Evolutionary conservation across 2,329 filamentous ascomycete species (phyloP), one percentile per base, ranked within the genome.

Genomic region (Alternaria sp.): DNA sequence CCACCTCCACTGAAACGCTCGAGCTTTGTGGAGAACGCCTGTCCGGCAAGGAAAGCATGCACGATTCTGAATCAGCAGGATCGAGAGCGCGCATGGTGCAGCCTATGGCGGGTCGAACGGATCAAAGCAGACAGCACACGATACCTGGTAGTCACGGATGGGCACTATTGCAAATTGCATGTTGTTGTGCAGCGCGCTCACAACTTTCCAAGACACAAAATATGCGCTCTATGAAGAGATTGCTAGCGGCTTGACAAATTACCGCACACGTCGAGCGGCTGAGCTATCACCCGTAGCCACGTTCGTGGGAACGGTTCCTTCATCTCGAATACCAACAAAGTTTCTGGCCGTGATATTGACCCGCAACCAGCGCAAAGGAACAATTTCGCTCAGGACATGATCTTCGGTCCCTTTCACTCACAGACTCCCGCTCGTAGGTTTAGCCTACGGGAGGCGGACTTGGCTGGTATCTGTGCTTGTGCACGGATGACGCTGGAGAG

Each of bases 381-480:
- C 54, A 67, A 68, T 70, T 67, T 74, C 63, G 64, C 69, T 68
- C 64, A 50, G 46, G 64, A 70, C 63, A 65, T 69, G 73, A 75
- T 76, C 71, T 69, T 62, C 74, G 58, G 63, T 56, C 54, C 62
- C 56, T 64, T 68, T 64, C 53, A 62, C 66, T 65, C 74, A 75
- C 74, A 74, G 74, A 74, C 69, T 76, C 71, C 74, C 74, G 73
- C 66, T 68, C 64, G 63, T 70, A 67, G 65, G 59, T 75, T 74
- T 74, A 73, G 70, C 64, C 75, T 72, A 58, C 71, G 72, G 75
- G 73, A 74, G 70, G 69, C 70, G 60, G 61, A 68, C 72, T 72
- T 73, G 69, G 69, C 65, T 63, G 60, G 59, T 32, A 54, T 64
- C 65, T 59, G 65, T 69, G 62, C 66, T 55, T 36, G 59, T 68